Evolutionary conservation across 495 filamentous ascomycete genomes (phyloP), one percentile per base, ranked within the genome.

Genomic region (Aspergillus steynii): DNA sequence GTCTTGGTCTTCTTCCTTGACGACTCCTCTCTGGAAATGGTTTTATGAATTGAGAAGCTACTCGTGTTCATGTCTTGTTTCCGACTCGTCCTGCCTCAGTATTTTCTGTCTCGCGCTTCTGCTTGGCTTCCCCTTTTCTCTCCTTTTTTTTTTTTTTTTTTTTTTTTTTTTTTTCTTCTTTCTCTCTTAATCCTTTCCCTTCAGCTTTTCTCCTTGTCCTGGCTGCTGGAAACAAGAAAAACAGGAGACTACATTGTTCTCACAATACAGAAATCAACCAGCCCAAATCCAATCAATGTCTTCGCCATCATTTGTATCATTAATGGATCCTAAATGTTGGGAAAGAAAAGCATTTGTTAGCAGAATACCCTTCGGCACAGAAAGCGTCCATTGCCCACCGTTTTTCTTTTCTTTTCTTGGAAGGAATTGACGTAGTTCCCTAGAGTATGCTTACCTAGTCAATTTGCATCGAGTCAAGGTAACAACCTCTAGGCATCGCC

Each of bases 41-140:
- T 54, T 61, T 66, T 55, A 61, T 68, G 58, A 63, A 67, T 62
- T 53, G 57, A 51, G 56, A 66, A 64, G 61, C 65, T 61, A 47
- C 42, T 66, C 60, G 37, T 42, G 12, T 42, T 42, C 10, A 7
- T 32, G 6, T 32, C 29, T 34, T 34, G 25, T 28, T 9, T 9
- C 1, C 7, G 6, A 9, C 9, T 37, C 9, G 2, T 37, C 8
- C 9, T 37, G 5, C 2, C 10, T 37, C 5, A 9, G 5, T 37
- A 2, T 5, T 7, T 8, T 37, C 34, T 4, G 5, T 37, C 34
- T 8, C 8, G 34, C 9, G 5, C 5, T 7, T 5, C 2, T 37
- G 34, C 34, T 37, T 37, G 20, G 20, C 20, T 7, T 10, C 10
- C 14, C 31, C 31, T 14, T 42, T 42, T 12, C 12, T 42, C 4